Conservation (phyloP, 768 basidiomycete species). For the Cyclocybe aegerita region DNA sequence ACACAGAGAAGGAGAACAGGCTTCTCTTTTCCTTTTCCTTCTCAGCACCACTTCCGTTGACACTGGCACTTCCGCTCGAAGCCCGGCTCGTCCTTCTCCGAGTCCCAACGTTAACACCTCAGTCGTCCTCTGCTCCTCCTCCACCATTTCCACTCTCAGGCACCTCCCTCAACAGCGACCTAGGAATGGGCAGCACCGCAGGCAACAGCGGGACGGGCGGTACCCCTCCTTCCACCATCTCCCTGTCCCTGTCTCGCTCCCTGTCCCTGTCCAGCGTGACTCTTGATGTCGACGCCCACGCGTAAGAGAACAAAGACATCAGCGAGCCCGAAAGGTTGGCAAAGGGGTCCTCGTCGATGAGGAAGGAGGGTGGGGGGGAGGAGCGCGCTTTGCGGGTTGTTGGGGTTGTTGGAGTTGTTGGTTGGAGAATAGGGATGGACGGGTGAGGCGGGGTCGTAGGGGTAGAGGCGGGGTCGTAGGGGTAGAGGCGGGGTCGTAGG, state of each 20-base stretch:
- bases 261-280: neutral
- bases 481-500: no score
- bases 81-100: no score
- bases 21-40: neutral
- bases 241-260: no score
- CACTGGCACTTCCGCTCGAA: no score
- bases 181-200: conserved; percentile 4
- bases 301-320: conserved; percentile 8
- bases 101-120: no score
- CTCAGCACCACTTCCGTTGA: no score
- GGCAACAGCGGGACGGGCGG: neutral
- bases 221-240: no score
- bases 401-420: neutral
- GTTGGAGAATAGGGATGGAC: no score
- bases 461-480: no score
- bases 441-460: no score
- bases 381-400: conserved; percentile 18
- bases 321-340: conserved; percentile 46
- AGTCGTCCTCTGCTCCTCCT: no score
- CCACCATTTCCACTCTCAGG: neutral
- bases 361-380: conserved; percentile 40
- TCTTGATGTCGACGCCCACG: conserved; percentile 1
- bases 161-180: conserved; percentile 10
- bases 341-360: conserved; percentile 76
- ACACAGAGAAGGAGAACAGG: neutral